Evolutionary conservation across 2,329 filamentous ascomycete species (phyloP), one percentile per base, ranked within the genome.

Genomic region (Bretziella fagacearum): DNA sequence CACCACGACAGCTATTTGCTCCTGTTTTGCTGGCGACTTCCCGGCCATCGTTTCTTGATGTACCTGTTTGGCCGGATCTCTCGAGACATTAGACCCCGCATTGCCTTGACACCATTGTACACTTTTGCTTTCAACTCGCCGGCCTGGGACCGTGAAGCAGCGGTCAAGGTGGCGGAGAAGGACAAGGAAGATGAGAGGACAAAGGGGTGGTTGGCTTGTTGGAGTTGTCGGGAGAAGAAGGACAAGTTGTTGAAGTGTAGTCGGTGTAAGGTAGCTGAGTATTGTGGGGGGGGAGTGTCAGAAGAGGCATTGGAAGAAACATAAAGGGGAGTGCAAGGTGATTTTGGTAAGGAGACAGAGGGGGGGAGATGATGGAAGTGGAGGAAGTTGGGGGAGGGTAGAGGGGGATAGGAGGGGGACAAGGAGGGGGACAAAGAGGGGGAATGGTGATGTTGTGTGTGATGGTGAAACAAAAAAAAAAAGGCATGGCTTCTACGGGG

Each of bases 271-370:
- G 56, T 55, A 42, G 66, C 56, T 10, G 62, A 56, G 51, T 77
- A 76, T 46, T 77, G 72, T 56, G 69, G 65, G 2, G 49, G n/a
- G 48, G 0, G 63, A 66, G 42, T 77, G 73, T 46, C 72, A 76
- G 62, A 66, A 63, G 56, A 62, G 58, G 52, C 67, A 74, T 49
- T 76, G 71, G 71, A 68, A 64, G 54, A 65, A 60, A 54, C 71
- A 77, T 54, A 58, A 63, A 30, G 59, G 57, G 50, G 64, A 66
- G 52, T 70, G 67, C 42, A 54, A 56, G 42, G 57, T 54, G 35
- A 39, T 39, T 39, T 15, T 13, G 25, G 3, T 25, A 26, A 18
- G 40, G n/a, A 29, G 40, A 15, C 17, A 43, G 40, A 43, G n/a
- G 40, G 23, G 29, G 35, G 13, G 8, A 18, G 17, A 37, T 5